These are phyloP conservation scores for Starmera dryadoides DNA, from an alignment of 805 yeast genomes.

Conservation along the genomic window DNA sequence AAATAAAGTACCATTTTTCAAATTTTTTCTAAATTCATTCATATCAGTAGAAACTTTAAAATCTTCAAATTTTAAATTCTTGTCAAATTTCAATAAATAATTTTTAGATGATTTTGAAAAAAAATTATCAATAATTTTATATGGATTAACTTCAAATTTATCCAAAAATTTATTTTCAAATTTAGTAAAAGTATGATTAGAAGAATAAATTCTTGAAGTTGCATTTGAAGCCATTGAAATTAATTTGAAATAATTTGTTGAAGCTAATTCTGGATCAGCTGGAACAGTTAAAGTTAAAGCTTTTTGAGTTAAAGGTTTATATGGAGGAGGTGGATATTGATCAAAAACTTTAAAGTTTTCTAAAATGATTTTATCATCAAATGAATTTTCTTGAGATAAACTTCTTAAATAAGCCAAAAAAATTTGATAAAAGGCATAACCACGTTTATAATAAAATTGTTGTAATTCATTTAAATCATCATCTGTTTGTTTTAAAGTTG, in stretches of 20 bases:
- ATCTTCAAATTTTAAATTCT: constrained; percentile 20
- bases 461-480: constrained; percentile 25
- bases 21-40: constrained; percentile 15
- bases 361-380: constrained; percentile 22
- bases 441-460: constrained; percentile 25
- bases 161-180: constrained; percentile 33
- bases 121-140: constrained; percentile 24
- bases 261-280: constrained; percentile 9
- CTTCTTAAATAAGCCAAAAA: constrained; percentile 27
- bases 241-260: constrained; percentile 24
- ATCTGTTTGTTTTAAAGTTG: constrained; percentile 4
- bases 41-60: constrained; percentile 19
- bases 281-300: constrained; percentile 30
- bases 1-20: constrained; percentile 16
- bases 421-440: constrained; percentile 25
- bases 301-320: constrained; percentile 25
- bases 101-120: constrained; percentile 29
- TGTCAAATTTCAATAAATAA: constrained; percentile 25
- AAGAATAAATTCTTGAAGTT: constrained; percentile 24
- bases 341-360: constrained; percentile 24
- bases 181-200: constrained; percentile 27
- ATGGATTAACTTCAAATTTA: constrained; percentile 32
- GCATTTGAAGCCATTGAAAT: constrained; percentile 29
- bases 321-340: constrained; percentile 26
- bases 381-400: constrained; percentile 22